Conservation (phyloP, 257 asterid species). For the Scutellaria minor region DNA sequence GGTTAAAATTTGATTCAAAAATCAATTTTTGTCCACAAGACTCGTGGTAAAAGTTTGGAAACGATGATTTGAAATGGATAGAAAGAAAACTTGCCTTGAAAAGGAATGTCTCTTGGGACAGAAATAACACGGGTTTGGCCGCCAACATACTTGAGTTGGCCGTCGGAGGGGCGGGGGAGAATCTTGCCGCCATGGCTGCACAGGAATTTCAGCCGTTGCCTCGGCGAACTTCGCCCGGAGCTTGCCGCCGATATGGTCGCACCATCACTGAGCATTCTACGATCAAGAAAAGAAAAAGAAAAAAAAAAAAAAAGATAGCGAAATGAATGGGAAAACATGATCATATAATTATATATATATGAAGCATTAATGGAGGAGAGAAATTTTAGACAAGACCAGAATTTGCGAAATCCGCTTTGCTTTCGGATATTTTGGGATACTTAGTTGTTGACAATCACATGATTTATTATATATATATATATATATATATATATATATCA, state of each 20-base stretch:
- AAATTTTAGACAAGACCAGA: too few species aligned
- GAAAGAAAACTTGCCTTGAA: slow-evolving; percentile 48
- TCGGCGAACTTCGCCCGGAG: slow-evolving; percentile 62
- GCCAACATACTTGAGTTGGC: slow-evolving; percentile 81
- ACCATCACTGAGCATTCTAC: background rate
- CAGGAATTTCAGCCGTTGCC: slow-evolving; percentile 60
- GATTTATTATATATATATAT: too few species aligned
- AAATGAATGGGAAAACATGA: background rate
- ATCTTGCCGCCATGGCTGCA: slow-evolving; percentile 93
- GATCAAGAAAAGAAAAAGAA: background rate
- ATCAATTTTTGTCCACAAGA: too few species aligned
- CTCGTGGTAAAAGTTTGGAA: too few species aligned
- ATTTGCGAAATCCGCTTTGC: background rate
- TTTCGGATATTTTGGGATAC: background rate
- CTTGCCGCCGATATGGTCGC: slow-evolving; percentile 36
- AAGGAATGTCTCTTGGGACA: slow-evolving; percentile 58
- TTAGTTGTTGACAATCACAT: too few species aligned
- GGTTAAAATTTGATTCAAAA: too few species aligned
- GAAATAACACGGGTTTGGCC: slow-evolving; percentile 89
- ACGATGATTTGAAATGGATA: too few species aligned
- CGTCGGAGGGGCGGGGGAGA: slow-evolving; percentile 75
- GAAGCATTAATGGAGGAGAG: background rate
- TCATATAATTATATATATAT: too few species aligned
- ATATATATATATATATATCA: too few species aligned
- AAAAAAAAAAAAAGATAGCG: background rate